Base-by-base conservation (phyloP, 2,329 filamentous ascomycete genomes). In the Venturia nashicola region DNA sequence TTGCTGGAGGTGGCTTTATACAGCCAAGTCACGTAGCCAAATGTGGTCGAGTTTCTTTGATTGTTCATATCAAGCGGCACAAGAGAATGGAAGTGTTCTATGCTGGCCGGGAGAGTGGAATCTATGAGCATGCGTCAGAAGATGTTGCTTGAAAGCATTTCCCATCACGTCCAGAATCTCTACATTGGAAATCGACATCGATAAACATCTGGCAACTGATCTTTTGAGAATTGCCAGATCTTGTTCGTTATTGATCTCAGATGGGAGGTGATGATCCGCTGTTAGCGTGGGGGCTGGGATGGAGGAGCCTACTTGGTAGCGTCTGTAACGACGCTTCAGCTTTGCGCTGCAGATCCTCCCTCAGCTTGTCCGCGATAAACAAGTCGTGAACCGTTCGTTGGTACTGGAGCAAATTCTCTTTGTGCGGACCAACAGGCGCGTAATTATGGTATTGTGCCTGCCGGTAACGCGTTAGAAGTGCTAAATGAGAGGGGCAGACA, bases 1-100 rank as follows among this genome's bases (percentile, higher is more conserved):
- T 94, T 94, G 74, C 84, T 87, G 7, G 91, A 96, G 32, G 88
- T 86, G 9, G 92, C 93, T 77, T 97, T 97, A 78, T 97, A 99
- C 0, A 96, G 85, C 91, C 92, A 97, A 69, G 88, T 96, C 6
- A 88, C 85, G 71, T 91, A 96, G 36, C 91, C 91, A 75, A 97
- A 97, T 18, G 89, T 84, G 14, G 84, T 82, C 4, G 86, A 83
- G 68, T 87, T 91, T 73, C 91, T 92, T 68, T 91, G 85, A 66
- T 90, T 86, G 61, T 83, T 88, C 9, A 87, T 89, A 74, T 97
- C 92, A 54, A 99, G 79, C 4, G 93, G 90, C 9, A 97, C 91
- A 12, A 99, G 81, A 4, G 91, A 95, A 74, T 97, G 92, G 72
- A 94, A 97, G 70, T 91, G 87, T 70, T 96, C 91, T 63, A 97